Evolutionary conservation across 805 yeast species (phyloP), one percentile per base, ranked within the genome.

Genomic region (Debaryomyces maramus): DNA sequence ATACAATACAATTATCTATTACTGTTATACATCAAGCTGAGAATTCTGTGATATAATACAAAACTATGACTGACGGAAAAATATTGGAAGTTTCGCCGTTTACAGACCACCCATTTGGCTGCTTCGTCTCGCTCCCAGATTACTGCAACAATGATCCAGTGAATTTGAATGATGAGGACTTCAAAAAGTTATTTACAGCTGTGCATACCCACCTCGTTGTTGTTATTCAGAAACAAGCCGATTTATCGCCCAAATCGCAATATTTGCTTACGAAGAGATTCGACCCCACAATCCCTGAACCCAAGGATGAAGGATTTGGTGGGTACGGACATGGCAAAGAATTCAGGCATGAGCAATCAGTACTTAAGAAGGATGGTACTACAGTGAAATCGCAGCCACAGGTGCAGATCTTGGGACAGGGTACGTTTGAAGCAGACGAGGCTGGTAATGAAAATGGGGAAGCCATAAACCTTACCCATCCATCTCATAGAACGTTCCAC

Each of bases 371-470:
- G 55, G 96, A 88, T 56, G 95, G 95, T 32, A 75, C 77, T 42
- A 75, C 89, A 6, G 86, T 88, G 33, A 90, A 91, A 32, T 61
- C 71, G 37, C 89, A 86, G 58, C 96, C 96, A 2, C 96, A 88
- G 60, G 96, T 88, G 15, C 95, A 88, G 67, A 85, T 88, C 56
- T 77, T 88, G 39, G 96, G 96, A 30, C 90, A 88, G 55, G 95
- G 95, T 10, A 56, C 62, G 2, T 83, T 83, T 67, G 77, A 67
- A 37, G 78, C 80, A 22, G 64, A 50, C 27, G 75, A 70, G 43
- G 62, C 65, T 3, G 87, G 84, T 41, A 75, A 79, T 44, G 81
- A 79, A 44, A 78, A 73, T 39, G 89, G 86, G 11, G 80, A 76
- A 33, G 69, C 73, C 17, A 74, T 84, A 43, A 60, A 60, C 14